phyloP scores from a whole-genome alignment of 2,329 filamentous ascomycete species.

The Apiospora rasikravindrae region DNA sequence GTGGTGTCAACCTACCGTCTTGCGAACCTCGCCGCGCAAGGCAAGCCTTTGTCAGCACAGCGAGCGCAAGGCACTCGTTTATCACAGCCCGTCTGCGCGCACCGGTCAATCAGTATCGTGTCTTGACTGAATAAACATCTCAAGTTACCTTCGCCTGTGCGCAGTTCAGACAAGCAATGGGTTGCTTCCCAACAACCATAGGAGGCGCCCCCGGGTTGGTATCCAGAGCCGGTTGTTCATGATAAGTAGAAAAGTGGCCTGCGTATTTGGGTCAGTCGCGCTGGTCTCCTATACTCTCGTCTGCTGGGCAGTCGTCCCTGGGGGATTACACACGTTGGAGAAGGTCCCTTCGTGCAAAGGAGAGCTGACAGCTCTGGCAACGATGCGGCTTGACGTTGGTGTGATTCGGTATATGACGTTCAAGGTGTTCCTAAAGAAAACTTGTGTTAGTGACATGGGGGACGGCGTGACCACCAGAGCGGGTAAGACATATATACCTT shows the following conservation, averaged over 20 bases:
- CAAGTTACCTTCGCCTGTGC: conserved; percentile 42
- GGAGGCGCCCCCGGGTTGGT: conserved; percentile 36
- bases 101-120: neutral
- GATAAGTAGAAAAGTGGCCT: conserved; percentile 29
- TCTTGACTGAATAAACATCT: neutral
- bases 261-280: conserved; percentile 49
- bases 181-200: conserved; percentile 38
- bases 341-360: conserved; percentile 57
- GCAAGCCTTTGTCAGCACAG: conserved; percentile 54
- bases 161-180: conserved; percentile 56
- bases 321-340: conserved; percentile 51
- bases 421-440: conserved; percentile 55
- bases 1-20: conserved; percentile 31
- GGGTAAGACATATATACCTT: neutral
- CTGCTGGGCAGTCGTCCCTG: no score
- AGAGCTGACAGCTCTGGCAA: conserved; percentile 54
- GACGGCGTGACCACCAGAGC: neutral
- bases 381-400: conserved; percentile 61
- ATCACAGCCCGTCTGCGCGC: conserved; percentile 53
- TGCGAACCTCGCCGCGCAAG: conserved; percentile 55
- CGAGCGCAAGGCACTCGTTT: conserved; percentile 55
- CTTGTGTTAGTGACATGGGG: neutral
- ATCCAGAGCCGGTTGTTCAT: conserved; percentile 13
- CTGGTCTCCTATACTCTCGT: neutral
- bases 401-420: conserved; percentile 58